These are phyloP conservation scores for Eutypa lata DNA, from an alignment of 2,329 filamentous ascomycete species.

Conservation along the genomic window DNA sequence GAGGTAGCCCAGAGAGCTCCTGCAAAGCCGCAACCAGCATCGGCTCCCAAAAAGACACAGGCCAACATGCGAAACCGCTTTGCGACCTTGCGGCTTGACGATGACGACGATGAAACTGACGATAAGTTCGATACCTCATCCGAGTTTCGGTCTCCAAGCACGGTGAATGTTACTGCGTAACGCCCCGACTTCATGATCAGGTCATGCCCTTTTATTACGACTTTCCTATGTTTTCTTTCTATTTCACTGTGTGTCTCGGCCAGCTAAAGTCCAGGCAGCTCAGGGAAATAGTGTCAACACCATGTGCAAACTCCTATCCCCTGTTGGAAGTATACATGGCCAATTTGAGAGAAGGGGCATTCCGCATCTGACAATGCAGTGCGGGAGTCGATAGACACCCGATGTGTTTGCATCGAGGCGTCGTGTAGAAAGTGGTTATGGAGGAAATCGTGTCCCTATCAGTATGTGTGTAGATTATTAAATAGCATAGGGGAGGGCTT, in stretches of 20 bases:
- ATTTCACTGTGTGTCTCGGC: neutral
- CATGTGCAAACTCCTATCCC: neutral
- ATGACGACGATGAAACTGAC: slow-evolving; percentile 25
- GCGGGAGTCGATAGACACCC: neutral
- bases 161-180: slow-evolving; percentile 20
- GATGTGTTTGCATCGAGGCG: neutral
- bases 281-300: neutral
- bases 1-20: slow-evolving; percentile 27
- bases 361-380: neutral
- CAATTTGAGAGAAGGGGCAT: neutral
- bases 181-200: neutral
- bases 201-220: neutral
- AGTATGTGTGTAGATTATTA: no score
- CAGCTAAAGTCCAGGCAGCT: neutral
- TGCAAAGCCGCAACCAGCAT: slow-evolving; percentile 8
- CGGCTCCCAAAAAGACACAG: slow-evolving; percentile 7
- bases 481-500: no score
- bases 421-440: neutral
- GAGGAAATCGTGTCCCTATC: no score
- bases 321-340: neutral
- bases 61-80: slow-evolving; percentile 22
- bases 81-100: slow-evolving; percentile 25
- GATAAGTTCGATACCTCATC: slow-evolving; percentile 29
- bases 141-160: slow-evolving; percentile 26
- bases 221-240: neutral